phyloP scores from a whole-genome alignment of 495 filamentous ascomycete species.

The Oleoguttula mirabilis region DNA sequence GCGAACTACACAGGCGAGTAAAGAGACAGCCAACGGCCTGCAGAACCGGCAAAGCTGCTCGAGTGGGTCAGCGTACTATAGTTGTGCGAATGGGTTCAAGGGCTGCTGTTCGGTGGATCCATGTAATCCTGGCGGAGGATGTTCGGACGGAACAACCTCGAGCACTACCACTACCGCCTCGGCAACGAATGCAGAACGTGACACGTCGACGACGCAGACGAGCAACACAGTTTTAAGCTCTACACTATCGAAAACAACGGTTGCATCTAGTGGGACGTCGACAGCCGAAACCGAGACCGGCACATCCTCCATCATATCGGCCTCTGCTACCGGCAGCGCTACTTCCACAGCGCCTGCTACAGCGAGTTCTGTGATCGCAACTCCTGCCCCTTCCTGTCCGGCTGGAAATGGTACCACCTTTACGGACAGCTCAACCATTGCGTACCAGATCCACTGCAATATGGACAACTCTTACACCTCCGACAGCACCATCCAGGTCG shows the following conservation, averaged over 20 bases:
- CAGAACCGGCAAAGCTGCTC: slow-evolving; percentile 5
- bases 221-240: too few relatives aligned
- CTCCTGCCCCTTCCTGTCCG: slow-evolving; percentile 10
- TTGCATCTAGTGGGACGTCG: too few relatives aligned
- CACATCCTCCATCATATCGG: slow-evolving; percentile 1
- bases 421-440: slow-evolving; percentile 10
- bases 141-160: slow-evolving; percentile 2
- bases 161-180: too few relatives aligned
- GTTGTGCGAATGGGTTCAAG: slow-evolving; percentile 11
- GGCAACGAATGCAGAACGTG: too few relatives aligned
- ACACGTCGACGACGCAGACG: too few relatives aligned
- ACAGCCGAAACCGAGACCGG: too few relatives aligned
- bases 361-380: background rate
- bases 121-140: slow-evolving; percentile 6
- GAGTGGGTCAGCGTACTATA: slow-evolving; percentile 7
- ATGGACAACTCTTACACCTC: slow-evolving; percentile 10
- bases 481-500: background rate
- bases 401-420: slow-evolving; percentile 7
- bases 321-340: background rate
- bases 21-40: background rate
- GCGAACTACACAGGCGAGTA: too few relatives aligned
- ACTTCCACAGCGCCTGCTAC: slow-evolving; percentile 1
- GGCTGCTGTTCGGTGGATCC: slow-evolving; percentile 16
- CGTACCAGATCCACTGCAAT: slow-evolving; percentile 13
- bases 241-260: too few relatives aligned